Conservation (phyloP, 176 grass and related monocot species). For the Rhynchospora breviuscula region DNA sequence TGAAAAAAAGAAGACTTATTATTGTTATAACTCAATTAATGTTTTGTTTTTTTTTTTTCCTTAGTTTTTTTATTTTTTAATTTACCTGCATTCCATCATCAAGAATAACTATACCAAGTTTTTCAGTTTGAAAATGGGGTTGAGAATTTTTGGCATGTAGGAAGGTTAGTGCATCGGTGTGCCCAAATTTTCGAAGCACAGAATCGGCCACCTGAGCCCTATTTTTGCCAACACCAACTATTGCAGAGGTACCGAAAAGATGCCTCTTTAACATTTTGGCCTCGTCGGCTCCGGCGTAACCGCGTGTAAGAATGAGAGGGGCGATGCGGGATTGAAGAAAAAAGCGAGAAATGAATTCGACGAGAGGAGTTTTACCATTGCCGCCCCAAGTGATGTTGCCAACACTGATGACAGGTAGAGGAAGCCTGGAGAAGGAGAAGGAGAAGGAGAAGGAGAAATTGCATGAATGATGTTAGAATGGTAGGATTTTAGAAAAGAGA, state of each 20-base stretch:
- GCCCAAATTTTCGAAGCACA: constrained; percentile 52
- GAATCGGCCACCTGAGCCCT: constrained; percentile 48
- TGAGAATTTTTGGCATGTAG: constrained; percentile 9
- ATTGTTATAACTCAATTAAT: not conserved
- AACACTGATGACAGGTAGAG: constrained; percentile 69
- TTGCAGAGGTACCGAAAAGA: constrained; percentile 43
- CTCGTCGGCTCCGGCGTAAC: constrained; percentile 69
- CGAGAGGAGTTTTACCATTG: constrained; percentile 84
- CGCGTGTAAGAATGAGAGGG: constrained; percentile 73
- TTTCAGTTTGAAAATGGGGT: constrained; percentile 16
- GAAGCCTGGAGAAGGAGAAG: constrained; percentile 40
- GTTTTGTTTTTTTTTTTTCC: not conserved
- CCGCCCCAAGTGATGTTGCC: constrained; percentile 84
- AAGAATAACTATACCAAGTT: constrained; percentile 62
- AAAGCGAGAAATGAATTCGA: constrained; percentile 52
- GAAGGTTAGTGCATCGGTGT: constrained; percentile 8
- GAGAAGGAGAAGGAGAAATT: too few relatives aligned
- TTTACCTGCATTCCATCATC: constrained; percentile 93
- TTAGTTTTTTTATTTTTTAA: not conserved
- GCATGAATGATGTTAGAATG: too few relatives aligned
- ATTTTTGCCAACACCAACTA: constrained; percentile 57
- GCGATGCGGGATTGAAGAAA: constrained; percentile 34
- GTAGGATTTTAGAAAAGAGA: too few relatives aligned
- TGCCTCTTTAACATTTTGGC: constrained; percentile 65
- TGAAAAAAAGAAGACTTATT: too few relatives aligned